Percentiles rank a stretch among this genome's conserved stretches.
phyloP scores from a whole-genome alignment of 129 eudicot genomes.

The Pseudognaphalium luteoalbum region DNA sequence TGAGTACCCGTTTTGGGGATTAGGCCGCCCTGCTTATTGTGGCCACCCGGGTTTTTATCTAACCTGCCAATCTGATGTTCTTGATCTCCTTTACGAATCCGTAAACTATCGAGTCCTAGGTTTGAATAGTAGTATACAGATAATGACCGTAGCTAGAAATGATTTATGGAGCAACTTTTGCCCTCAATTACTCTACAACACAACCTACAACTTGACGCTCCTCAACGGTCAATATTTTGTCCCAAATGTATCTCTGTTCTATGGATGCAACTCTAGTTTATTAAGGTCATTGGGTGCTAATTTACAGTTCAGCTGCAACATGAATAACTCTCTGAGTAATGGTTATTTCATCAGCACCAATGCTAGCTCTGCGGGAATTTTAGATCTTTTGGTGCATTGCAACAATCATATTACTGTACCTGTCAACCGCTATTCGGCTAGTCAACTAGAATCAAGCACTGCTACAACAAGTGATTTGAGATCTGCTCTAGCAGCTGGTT shows the following conservation, averaged over 20 bases:
- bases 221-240: conserved; percentile 4
- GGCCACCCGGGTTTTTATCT: conserved; percentile 31
- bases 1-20: conserved; percentile 39
- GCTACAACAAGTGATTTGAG: conserved; percentile 14
- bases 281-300: neutral
- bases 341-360: conserved; percentile 17
- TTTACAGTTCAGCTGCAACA: conserved; percentile 14
- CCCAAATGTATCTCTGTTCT: conserved; percentile 28
- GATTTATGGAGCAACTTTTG: conserved; percentile 4
- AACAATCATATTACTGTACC: conserved; percentile 23
- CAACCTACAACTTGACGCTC: conserved; percentile 25
- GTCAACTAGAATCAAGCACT: neutral
- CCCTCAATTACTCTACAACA: conserved; percentile 20
- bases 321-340: neutral
- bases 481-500: conserved; percentile 38
- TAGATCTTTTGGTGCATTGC: neutral
- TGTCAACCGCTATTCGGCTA: conserved; percentile 22
- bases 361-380: neutral
- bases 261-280: conserved; percentile 7
- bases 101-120: conserved; percentile 25
- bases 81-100: neutral
- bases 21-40: conserved; percentile 19
- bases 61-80: conserved; percentile 19
- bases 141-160: conserved; percentile 30
- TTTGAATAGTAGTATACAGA: neutral